Evolutionary conservation across 169 alveolate species (phyloP).

Genomic region (Cryptosporidium canis): DNA sequence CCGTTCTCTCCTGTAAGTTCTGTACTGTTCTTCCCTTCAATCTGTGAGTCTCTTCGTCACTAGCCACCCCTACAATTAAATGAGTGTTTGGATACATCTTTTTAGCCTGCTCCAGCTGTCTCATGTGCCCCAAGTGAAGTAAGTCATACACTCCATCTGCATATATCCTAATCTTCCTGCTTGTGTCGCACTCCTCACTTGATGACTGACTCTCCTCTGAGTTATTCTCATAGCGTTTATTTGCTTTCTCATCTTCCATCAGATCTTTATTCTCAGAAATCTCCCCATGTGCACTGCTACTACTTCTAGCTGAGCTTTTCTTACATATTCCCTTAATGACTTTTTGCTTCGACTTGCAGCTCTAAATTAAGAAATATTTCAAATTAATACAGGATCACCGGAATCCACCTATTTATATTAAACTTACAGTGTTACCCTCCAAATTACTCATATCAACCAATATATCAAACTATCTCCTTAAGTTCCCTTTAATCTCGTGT

Average conservation of each 20-base stretch:
- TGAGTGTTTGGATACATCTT: constrained; percentile 90
- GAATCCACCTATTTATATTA: not conserved
- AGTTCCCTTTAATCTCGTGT: not conserved
- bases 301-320: not conserved
- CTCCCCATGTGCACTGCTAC: not conserved
- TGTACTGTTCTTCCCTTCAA: constrained; percentile 94
- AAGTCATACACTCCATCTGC: constrained; percentile 95
- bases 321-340: not conserved
- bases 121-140: constrained; percentile 96
- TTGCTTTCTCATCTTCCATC: not conserved
- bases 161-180: constrained; percentile 81
- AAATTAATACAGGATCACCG: not conserved
- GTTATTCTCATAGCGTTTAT: not conserved
- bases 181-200: constrained; percentile 77
- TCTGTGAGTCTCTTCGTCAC: constrained; percentile 93
- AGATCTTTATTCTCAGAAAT: not conserved
- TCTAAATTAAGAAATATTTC: not conserved
- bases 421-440: constrained; percentile 13
- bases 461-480: not conserved
- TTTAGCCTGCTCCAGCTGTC: constrained; percentile 96
- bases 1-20: constrained; percentile 92
- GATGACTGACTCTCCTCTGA: not conserved
- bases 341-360: not conserved
- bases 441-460: not conserved
- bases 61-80: constrained; percentile 95